Conservation (phyloP, 2,329 filamentous ascomycete species). For the Emericellopsis atlantica region DNA sequence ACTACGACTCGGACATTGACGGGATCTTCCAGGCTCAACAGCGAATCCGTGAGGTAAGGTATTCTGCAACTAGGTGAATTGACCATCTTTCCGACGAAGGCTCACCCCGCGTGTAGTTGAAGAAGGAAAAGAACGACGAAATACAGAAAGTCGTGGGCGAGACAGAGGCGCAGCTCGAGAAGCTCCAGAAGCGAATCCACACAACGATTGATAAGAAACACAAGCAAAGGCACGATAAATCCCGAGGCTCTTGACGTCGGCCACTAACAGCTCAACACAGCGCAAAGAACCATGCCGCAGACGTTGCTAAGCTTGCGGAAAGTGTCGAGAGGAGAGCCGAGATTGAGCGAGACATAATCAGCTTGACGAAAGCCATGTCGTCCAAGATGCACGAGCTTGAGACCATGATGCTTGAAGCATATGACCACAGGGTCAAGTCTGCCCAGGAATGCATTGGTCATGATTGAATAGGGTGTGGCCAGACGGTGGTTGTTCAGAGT, state of each 20-base stretch:
- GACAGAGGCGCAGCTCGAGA: background rate
- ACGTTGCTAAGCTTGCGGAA: background rate
- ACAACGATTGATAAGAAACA: too few relatives aligned
- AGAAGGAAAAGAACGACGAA: background rate
- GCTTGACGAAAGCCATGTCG: background rate
- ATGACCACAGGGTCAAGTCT: constrained; percentile 1
- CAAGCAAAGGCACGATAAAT: too few relatives aligned
- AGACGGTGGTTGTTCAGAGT: too few relatives aligned
- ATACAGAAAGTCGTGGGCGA: background rate
- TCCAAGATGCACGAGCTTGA: constrained; percentile 1
- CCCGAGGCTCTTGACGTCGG: too few relatives aligned
- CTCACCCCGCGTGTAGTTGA: background rate
- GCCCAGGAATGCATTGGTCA: background rate
- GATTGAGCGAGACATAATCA: constrained; percentile 2
- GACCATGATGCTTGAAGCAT: constrained; percentile 2
- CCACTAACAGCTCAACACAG: background rate
- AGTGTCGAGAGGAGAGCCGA: constrained; percentile 1
- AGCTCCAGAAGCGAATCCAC: background rate
- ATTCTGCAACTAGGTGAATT: too few relatives aligned
- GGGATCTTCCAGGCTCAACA: too few relatives aligned
- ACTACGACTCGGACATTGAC: too few relatives aligned
- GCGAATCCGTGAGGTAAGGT: too few relatives aligned
- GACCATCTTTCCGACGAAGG: too few relatives aligned
- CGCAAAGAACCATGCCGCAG: background rate
- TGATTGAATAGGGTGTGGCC: too few relatives aligned